Percentiles rank a stretch among this genome's conserved stretches.
Conservation (phyloP, 2,329 filamentous ascomycete genomes). For the Passalora sequoiae region DNA sequence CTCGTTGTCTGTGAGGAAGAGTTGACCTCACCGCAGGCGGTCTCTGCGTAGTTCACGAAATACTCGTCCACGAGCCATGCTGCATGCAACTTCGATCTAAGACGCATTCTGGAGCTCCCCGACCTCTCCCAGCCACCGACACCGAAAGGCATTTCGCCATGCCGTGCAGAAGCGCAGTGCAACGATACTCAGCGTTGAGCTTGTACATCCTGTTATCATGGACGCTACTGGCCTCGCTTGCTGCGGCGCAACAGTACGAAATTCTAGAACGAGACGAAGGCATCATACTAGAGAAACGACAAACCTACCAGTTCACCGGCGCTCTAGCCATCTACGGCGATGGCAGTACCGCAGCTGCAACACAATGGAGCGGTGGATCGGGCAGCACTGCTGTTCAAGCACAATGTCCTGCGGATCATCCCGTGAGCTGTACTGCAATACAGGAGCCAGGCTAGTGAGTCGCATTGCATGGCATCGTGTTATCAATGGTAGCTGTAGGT, state of each 20-base stretch:
- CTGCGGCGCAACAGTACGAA: conserved; percentile 7
- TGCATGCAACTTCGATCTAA: no score
- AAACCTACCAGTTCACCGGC: conserved; percentile 31
- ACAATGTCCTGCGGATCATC: conserved; percentile 35
- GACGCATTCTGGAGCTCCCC: conserved; percentile 1
- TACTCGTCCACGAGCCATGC: not conserved
- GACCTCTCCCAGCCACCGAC: conserved; percentile 15
- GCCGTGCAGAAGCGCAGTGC: conserved; percentile 8
- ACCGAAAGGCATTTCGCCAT: conserved; percentile 5
- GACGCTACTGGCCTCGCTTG: conserved; percentile 13
- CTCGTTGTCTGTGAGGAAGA: not conserved
- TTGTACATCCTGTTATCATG: conserved; percentile 11
- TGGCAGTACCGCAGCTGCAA: conserved; percentile 19
- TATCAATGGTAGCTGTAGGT: not conserved
- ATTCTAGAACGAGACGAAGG: conserved; percentile 7
- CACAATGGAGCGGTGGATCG: conserved; percentile 9
- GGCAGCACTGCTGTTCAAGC: conserved; percentile 32
- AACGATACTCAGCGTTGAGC: conserved; percentile 3
- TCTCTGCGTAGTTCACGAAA: not conserved
- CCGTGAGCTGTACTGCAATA: conserved; percentile 40
- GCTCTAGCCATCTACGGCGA: conserved; percentile 17
- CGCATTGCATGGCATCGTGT: not conserved
- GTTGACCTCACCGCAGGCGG: not conserved
- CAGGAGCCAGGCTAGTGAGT: conserved; percentile 41
- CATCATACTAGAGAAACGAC: conserved; percentile 14